Evolutionary conservation across 495 filamentous ascomycete genomes (phyloP), one percentile per base, ranked within the genome.

Genomic region (Parathielavia hyrcaniae): DNA sequence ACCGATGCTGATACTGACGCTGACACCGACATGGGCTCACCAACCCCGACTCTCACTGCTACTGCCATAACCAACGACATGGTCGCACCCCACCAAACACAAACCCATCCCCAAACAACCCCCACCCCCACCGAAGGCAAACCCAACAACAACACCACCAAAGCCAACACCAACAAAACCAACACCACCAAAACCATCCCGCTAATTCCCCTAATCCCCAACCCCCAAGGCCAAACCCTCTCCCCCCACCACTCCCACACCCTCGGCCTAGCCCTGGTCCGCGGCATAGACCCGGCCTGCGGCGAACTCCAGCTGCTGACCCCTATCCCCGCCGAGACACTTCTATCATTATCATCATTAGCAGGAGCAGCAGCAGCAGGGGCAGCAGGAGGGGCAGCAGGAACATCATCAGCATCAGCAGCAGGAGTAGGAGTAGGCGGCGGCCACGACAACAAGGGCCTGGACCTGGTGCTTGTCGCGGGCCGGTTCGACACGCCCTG

Each of bases 401-500:
- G n/a, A n/a, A n/a, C n/a, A n/a, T n/a, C n/a, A n/a, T n/a, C n/a
- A n/a, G n/a, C n/a, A n/a, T n/a, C n/a, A n/a, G n/a, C n/a, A n/a
- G n/a, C n/a, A n/a, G n/a, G n/a, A n/a, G n/a, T n/a, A n/a, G n/a
- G n/a, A n/a, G n/a, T n/a, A n/a, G n/a, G n/a, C n/a, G n/a, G n/a
- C n/a, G n/a, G n/a, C n/a, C n/a, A n/a, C n/a, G n/a, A n/a, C n/a
- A n/a, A n/a, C n/a, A n/a, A n/a, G n/a, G n/a, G n/a, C n/a, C n/a
- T n/a, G 26, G 61, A 72, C 23, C 67, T 83, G 32, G 77, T 82
- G 4, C 68, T 84, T n/a, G 75, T 86, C 7, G 74, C 75, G 43
- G 82, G 82, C 4, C 79, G 74, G 66, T 79, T 82, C 45, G 81
- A 83, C 57, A 67, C 79, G 11, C 82, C 83, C 3, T 76, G 66